A percentile compares a stretch with the other conserved stretches of the same genome.
Evolutionary conservation across 768 basidiomycete genomes (phyloP).

Genomic region (Leucocoprinus birnbaumii): DNA sequence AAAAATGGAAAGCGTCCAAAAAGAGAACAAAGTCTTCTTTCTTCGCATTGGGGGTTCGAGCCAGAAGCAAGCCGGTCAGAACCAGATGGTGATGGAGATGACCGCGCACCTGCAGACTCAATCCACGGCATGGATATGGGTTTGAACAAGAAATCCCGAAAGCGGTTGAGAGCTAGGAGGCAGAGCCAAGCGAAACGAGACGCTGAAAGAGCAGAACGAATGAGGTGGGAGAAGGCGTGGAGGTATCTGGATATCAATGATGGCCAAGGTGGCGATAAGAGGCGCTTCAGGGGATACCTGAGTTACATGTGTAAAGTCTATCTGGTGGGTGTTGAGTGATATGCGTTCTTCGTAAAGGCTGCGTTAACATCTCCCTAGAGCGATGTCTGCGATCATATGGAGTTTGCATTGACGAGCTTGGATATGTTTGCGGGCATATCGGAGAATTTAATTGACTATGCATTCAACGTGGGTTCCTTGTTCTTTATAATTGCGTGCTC

Average conservation of each 20-base stretch:
- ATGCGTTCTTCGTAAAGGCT: neutral
- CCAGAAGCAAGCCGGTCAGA: neutral
- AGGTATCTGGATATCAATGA: conserved; percentile 18
- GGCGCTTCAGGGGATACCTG: conserved; percentile 42
- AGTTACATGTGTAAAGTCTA: conserved; percentile 66
- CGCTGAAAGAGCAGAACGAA: conserved; percentile 9
- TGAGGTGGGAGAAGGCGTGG: conserved; percentile 7
- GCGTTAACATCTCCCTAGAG: conserved; percentile 34
- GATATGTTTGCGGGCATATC: conserved; percentile 67
- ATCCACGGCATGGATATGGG: neutral
- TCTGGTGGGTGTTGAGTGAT: conserved; percentile 36
- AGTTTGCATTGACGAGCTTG: conserved; percentile 59
- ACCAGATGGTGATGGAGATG: neutral
- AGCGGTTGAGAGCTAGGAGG: neutral
- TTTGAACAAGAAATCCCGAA: neutral
- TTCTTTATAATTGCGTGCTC: neutral
- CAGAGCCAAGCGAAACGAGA: conserved; percentile 1
- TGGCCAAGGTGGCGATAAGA: conserved; percentile 16
- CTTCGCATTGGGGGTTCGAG: neutral
- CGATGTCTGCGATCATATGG: conserved; percentile 72
- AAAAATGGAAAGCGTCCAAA: neutral
- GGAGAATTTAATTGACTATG: conserved; percentile 67
- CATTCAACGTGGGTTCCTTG: conserved; percentile 55
- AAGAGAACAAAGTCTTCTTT: no score
- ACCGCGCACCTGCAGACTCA: no score